These are phyloP conservation scores for Populus hybrid DNA, from an alignment of 441 rosid species.

Conservation along the genomic window DNA sequence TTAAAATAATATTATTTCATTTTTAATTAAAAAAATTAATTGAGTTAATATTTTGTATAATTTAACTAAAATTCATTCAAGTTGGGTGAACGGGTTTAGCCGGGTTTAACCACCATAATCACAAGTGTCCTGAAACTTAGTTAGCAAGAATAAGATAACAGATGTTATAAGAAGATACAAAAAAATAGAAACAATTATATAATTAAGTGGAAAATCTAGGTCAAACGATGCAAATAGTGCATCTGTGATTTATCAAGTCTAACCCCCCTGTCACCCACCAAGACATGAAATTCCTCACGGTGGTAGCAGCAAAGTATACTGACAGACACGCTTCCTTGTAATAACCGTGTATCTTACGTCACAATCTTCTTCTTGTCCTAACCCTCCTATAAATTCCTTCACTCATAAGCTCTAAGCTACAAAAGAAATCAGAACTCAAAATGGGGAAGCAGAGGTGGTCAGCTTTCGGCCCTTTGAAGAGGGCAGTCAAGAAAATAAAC, in stretches of 20 bases:
- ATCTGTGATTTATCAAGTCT: background rate
- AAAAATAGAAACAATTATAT: background rate
- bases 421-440: background rate
- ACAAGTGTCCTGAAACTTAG: background rate
- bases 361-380: conserved; percentile 16
- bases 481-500: conserved; percentile 39
- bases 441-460: conserved; percentile 29
- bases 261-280: background rate
- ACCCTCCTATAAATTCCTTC: conserved; percentile 10
- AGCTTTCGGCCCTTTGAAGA: conserved; percentile 34
- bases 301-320: background rate
- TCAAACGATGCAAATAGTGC: background rate
- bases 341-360: conserved; percentile 20
- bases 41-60: no score
- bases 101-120: no score
- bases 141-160: background rate
- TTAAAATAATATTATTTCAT: no score
- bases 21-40: no score
- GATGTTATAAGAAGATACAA: no score
- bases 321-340: conserved; percentile 12
- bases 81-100: no score
- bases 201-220: background rate
- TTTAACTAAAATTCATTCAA: no score
- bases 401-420: background rate
- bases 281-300: conserved; percentile 9